Evolutionary conservation across 75 land plant genomes (phyloP).

Genomic region (Chamaecyparis obtusa): DNA sequence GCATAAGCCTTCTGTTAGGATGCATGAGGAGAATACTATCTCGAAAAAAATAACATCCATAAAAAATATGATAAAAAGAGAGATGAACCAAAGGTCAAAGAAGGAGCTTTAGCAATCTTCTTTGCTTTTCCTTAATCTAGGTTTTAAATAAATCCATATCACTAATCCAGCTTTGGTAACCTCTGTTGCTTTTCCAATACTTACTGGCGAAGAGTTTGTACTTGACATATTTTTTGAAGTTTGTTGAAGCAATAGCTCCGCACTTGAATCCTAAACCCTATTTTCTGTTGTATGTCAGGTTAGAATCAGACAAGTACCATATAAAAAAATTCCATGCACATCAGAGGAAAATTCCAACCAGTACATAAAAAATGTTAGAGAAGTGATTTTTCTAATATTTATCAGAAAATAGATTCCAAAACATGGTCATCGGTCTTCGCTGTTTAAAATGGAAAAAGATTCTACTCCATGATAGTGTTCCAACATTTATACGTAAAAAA

Average conservation of each 20-base stretch:
- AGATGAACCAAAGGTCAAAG: not conserved
- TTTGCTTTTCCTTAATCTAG: not conserved
- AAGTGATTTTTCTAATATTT: not conserved
- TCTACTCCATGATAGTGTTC: not conserved
- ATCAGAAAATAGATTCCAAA: not conserved
- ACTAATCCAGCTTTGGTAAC: not conserved
- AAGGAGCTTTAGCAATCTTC: not conserved
- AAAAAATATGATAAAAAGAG: too few relatives aligned
- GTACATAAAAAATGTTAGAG: not conserved
- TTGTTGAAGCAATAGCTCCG: not conserved
- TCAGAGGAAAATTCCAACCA: conserved; percentile 1
- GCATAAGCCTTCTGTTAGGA: too few relatives aligned
- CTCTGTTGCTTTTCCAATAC: not conserved
- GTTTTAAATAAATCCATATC: not conserved
- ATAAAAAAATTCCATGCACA: not conserved
- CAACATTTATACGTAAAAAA: not conserved
- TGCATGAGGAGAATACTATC: too few relatives aligned
- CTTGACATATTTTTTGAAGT: not conserved
- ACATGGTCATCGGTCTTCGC: not conserved
- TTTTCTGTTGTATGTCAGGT: not conserved
- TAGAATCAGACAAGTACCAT: not conserved
- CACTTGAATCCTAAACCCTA: not conserved
- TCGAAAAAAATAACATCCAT: too few relatives aligned
- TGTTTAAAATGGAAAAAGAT: not conserved
- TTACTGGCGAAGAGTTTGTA: not conserved